phyloP scores from a whole-genome alignment of 1,139 yeast species.

The Blastobotrys ciferrii region DNA sequence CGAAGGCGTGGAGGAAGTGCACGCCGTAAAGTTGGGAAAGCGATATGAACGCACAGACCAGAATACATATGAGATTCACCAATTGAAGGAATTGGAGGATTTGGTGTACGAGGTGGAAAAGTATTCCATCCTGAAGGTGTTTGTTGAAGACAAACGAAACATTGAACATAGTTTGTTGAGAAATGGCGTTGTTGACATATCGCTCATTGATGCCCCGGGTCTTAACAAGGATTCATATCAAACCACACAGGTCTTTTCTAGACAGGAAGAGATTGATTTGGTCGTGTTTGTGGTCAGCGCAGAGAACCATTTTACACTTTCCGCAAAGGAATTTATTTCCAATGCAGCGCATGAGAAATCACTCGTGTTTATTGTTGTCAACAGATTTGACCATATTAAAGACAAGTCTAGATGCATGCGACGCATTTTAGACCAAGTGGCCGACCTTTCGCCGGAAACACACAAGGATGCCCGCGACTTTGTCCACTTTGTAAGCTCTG shows the following conservation, averaged over 20 bases:
- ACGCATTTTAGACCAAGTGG: slow-evolving; percentile 82
- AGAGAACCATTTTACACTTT: slow-evolving; percentile 90
- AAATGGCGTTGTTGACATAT: slow-evolving; percentile 90
- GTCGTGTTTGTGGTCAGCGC: slow-evolving; percentile 96
- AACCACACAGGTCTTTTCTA: slow-evolving; percentile 90
- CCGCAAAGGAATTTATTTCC: slow-evolving; percentile 90
- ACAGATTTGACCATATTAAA: slow-evolving; percentile 80
- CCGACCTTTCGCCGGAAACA: slow-evolving; percentile 83
- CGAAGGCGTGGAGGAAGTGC: slow-evolving; percentile 79
- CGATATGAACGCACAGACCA: slow-evolving; percentile 61
- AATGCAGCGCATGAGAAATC: slow-evolving; percentile 91
- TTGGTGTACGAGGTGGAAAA: slow-evolving; percentile 74
- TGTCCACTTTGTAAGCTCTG: slow-evolving; percentile 89
- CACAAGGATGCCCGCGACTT: slow-evolving; percentile 82
- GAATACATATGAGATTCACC: slow-evolving; percentile 59
- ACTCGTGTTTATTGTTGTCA: slow-evolving; percentile 89
- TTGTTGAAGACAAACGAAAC: slow-evolving; percentile 72
- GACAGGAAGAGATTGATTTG: slow-evolving; percentile 96
- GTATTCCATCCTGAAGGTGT: slow-evolving; percentile 73
- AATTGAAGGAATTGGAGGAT: slow-evolving; percentile 57
- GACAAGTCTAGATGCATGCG: slow-evolving; percentile 76
- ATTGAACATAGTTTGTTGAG: slow-evolving; percentile 68
- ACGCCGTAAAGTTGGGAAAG: slow-evolving; percentile 72
- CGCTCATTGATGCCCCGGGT: slow-evolving; percentile 96
- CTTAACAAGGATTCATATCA: slow-evolving; percentile 89